These are phyloP conservation scores for Leishmania amazonensis DNA, from an alignment of 208 protist species.

Conservation along the genomic window DNA sequence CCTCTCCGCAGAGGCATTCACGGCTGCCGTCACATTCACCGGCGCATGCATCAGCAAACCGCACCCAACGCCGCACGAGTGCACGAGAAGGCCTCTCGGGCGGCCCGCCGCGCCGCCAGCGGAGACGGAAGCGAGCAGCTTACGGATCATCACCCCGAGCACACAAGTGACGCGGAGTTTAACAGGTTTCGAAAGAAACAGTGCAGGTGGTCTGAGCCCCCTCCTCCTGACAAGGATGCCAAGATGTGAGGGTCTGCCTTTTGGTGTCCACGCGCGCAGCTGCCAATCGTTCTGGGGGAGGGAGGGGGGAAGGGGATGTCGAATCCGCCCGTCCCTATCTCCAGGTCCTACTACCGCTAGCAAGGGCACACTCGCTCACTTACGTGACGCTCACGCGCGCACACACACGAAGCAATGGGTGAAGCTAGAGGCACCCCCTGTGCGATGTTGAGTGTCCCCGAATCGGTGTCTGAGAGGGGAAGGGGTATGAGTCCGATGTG, in stretches of 20 bases:
- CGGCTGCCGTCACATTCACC: background rate
- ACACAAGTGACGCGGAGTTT: background rate
- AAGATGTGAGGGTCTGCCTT: background rate
- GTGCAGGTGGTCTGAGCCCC: background rate
- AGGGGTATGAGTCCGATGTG: background rate
- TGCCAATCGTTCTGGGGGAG: background rate
- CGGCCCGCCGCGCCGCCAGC: background rate
- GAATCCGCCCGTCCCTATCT: background rate
- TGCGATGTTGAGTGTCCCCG: background rate
- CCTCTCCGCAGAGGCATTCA: background rate
- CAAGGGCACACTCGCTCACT: background rate
- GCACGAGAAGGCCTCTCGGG: background rate
- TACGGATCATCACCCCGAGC: constrained; percentile 5
- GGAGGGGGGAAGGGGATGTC: background rate
- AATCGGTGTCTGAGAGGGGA: background rate
- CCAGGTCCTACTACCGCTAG: background rate
- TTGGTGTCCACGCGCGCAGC: background rate
- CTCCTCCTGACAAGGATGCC: background rate
- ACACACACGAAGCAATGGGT: background rate
- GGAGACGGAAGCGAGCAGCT: background rate
- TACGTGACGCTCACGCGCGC: background rate
- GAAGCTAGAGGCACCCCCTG: background rate
- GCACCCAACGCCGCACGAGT: background rate
- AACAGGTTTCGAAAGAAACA: background rate
- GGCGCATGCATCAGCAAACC: background rate